Conservation (phyloP, 1,284 basidiomycete species). For the Peniophora sp. region DNA sequence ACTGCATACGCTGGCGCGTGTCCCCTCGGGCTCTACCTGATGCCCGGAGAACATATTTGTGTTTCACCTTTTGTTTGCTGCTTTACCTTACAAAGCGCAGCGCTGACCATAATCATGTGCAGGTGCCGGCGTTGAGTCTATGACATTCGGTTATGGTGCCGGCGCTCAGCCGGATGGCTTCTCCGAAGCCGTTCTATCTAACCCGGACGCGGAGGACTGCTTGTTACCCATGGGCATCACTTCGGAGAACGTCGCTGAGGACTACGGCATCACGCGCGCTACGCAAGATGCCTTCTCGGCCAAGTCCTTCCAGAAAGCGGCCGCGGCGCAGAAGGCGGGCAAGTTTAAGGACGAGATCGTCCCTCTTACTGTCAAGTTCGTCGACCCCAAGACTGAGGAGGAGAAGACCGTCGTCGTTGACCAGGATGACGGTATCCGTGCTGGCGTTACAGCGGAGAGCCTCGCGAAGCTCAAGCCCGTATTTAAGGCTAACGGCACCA, state of each 20-base stretch:
- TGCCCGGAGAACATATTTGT: not conserved
- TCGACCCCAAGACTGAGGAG: constrained; percentile 84
- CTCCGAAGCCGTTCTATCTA: constrained; percentile 76
- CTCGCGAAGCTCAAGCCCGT: constrained; percentile 91
- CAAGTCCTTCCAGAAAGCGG: constrained; percentile 81
- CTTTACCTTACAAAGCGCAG: not conserved
- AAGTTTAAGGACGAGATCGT: constrained; percentile 92
- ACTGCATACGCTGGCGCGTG: too few species aligned
- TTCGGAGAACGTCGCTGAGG: constrained; percentile 89
- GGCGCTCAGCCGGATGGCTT: constrained; percentile 64
- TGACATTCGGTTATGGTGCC: constrained; percentile 84
- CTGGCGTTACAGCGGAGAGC: constrained; percentile 84
- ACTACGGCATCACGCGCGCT: constrained; percentile 69
- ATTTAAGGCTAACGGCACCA: constrained; percentile 83
- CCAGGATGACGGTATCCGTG: constrained; percentile 87
- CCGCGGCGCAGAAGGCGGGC: constrained; percentile 82
- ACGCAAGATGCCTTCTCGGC: constrained; percentile 85
- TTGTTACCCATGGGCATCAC: constrained; percentile 96
- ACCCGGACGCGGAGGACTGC: constrained; percentile 85
- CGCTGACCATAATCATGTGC: not conserved
- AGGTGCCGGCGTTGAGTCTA: constrained; percentile 94
- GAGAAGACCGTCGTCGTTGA: constrained; percentile 76
- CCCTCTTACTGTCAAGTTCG: constrained; percentile 69
- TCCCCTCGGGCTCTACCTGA: too few species aligned
- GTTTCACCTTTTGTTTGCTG: not conserved